Evolutionary conservation across 2,329 filamentous ascomycete species (phyloP).

Genomic region (Hymenoscyphus fructigenus): DNA sequence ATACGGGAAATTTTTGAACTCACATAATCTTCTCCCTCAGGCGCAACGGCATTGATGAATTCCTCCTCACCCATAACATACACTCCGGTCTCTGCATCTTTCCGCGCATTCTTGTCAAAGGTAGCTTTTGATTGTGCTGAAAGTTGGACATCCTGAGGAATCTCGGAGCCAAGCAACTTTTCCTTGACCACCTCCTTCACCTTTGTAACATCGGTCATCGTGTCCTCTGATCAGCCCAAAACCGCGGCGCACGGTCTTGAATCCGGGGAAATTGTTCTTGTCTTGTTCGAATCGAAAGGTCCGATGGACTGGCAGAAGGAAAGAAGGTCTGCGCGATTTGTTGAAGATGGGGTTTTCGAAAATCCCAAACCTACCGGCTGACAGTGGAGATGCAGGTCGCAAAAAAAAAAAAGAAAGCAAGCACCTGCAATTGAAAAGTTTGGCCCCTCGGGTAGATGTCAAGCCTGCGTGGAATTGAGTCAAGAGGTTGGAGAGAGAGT

Average conservation of each 20-base stretch:
- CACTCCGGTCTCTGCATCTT: constrained; percentile 74
- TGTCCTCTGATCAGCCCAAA: constrained; percentile 10
- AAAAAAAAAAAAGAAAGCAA: background rate
- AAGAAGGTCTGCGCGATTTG: constrained; percentile 10
- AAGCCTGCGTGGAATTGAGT: too few species aligned
- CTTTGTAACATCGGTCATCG: constrained; percentile 33
- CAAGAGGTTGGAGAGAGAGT: too few species aligned
- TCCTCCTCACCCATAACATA: constrained; percentile 78
- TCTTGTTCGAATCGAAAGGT: constrained; percentile 4
- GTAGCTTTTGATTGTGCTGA: constrained; percentile 73
- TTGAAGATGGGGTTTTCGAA: constrained; percentile 5
- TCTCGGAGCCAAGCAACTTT: constrained; percentile 65
- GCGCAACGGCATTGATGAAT: constrained; percentile 89
- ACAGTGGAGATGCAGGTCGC: background rate
- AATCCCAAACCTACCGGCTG: background rate
- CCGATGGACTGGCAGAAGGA: background rate
- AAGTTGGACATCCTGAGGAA: constrained; percentile 52
- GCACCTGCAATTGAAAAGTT: too few species aligned
- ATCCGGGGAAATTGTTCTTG: background rate
- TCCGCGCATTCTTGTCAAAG: constrained; percentile 74
- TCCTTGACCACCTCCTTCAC: constrained; percentile 70
- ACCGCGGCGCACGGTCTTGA: constrained; percentile 1
- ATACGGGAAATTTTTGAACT: constrained; percentile 42
- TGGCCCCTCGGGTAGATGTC: too few species aligned
- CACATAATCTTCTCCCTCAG: constrained; percentile 86